Base-by-base conservation (phyloP, 257 asterid genomes). In the Fraxinus cuspidata region DNA sequence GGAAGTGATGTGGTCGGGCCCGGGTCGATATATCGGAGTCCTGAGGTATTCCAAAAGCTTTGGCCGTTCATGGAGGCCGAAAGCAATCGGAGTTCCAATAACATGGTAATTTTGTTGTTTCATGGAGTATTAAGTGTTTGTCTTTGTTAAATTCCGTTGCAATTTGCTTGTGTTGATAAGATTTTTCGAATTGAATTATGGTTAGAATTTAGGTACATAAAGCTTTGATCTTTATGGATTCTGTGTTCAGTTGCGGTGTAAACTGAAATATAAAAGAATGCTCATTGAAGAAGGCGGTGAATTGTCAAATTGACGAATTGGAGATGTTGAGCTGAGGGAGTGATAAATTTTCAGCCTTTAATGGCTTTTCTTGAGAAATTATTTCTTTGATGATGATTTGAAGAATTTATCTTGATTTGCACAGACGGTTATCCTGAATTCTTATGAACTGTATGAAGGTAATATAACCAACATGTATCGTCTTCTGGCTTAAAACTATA, bases 31-130 rank as follows among this genome's bases (percentile, higher is more conserved):
- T 96, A 96, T 81, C 87, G 97, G 80, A 96, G 99, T 79, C 98
- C 98, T 0, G 89, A 91, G 86, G 94, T 96, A 71, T 90, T 96
- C 53, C 92, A 93, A 84, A 96, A 86, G 84, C 96, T 90, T 13
- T 96, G 98, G 99, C 97, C 98, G 31, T 85, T 82, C 34, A 93
- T 96, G 99, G 95, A 93, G 85, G 91, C 90, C 63, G 97, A 96
- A 74, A 88, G 84, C 88, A 93, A 89, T 74, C 83, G 91, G 25
- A 90, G 82, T 84, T 87, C 93, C 28, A 96, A 90, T 86, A 60
- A 60, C 68, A 80, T 89, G 98, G 99, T 95, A 83, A 76, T 76
- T 71, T 27, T 76, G 58, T 69, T 79, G 66, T 27, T 76, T 47
- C 29, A 58, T n/a, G 49, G 73, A 25, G 71, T 70, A 63, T 25